Percentiles rank a stretch among this genome's conserved stretches.
Conservation (phyloP, 441 rosid genomes). For the Arabidopsis hybrid region DNA sequence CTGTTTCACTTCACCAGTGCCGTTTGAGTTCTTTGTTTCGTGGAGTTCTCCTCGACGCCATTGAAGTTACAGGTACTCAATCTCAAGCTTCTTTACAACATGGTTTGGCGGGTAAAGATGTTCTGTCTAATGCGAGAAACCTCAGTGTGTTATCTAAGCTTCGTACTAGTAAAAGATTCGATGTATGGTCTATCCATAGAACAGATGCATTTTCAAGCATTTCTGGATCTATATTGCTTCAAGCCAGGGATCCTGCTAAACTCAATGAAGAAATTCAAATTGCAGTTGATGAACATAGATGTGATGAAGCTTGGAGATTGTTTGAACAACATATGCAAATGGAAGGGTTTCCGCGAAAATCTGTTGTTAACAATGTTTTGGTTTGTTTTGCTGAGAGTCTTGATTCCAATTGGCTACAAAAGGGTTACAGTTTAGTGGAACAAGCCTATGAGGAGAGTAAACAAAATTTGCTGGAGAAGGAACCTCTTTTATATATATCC, state of each 20-base stretch:
- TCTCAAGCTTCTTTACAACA: slow-evolving; percentile 31
- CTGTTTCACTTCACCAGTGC: slow-evolving; percentile 28
- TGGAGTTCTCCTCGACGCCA: slow-evolving; percentile 13
- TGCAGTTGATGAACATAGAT: slow-evolving; percentile 62
- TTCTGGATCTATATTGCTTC: slow-evolving; percentile 69
- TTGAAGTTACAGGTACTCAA: slow-evolving; percentile 35
- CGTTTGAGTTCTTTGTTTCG: slow-evolving; percentile 38
- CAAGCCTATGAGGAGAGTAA: slow-evolving; percentile 71
- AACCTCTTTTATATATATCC: slow-evolving; percentile 78
- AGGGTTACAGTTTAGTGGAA: slow-evolving; percentile 69
- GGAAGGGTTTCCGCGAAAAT: slow-evolving; percentile 87
- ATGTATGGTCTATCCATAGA: slow-evolving; percentile 14
- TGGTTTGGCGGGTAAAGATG: slow-evolving; percentile 1
- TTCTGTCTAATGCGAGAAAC: slow-evolving; percentile 5
- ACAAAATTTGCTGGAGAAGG: slow-evolving; percentile 75
- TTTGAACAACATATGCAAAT: slow-evolving; percentile 76
- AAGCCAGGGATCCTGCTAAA: slow-evolving; percentile 82
- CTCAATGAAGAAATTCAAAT: slow-evolving; percentile 61
- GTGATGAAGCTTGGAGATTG: slow-evolving; percentile 67
- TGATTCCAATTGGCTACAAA: slow-evolving; percentile 62
- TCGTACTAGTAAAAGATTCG: slow-evolving; percentile 16
- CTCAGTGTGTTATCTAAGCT: slow-evolving; percentile 9
- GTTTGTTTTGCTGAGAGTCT: slow-evolving; percentile 64
- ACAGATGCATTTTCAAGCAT: slow-evolving; percentile 50
- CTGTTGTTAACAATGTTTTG: slow-evolving; percentile 66